phyloP scores from a whole-genome alignment of 2,329 filamentous ascomycete species.

The Stylonectria norvegica region DNA sequence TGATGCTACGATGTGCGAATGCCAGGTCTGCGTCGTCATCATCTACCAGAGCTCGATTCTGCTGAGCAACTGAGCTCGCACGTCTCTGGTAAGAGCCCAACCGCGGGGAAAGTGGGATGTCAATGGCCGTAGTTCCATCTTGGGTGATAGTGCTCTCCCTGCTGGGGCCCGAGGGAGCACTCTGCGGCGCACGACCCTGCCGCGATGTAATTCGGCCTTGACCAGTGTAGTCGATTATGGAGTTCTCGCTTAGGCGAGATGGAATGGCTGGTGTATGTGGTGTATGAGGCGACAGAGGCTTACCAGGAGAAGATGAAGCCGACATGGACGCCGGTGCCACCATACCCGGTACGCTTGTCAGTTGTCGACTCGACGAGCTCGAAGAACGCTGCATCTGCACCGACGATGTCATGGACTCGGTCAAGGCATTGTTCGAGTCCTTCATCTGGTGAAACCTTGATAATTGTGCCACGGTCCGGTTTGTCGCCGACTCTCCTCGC shows the following conservation, averaged over 20 bases:
- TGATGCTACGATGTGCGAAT: constrained; percentile 64
- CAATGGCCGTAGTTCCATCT: constrained; percentile 62
- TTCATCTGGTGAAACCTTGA: constrained; percentile 84
- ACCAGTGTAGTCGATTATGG: constrained; percentile 50
- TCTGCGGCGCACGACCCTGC: constrained; percentile 23
- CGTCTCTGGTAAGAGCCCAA: constrained; percentile 54
- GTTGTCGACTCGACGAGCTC: constrained; percentile 63
- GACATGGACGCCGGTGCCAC: constrained; percentile 71
- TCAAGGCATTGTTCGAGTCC: constrained; percentile 83
- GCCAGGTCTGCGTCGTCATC: constrained; percentile 61
- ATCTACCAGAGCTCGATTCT: constrained; percentile 51
- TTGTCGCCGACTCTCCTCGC: constrained; percentile 66
- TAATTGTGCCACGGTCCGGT: constrained; percentile 73
- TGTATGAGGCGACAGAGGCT: constrained; percentile 84
- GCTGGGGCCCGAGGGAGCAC: constrained; percentile 30
- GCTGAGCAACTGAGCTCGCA: constrained; percentile 68
- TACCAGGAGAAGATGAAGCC: constrained; percentile 70
- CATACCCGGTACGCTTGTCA: constrained; percentile 62
- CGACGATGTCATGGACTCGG: constrained; percentile 90
- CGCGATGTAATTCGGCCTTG: constrained; percentile 31
- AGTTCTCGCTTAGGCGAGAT: constrained; percentile 88
- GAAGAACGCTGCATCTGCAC: constrained; percentile 80
- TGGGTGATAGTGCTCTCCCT: constrained; percentile 41
- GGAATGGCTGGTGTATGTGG: constrained; percentile 92
- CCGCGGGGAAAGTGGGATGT: constrained; percentile 69